Percentiles rank a stretch among this genome's conserved stretches.
Conservation (phyloP, 2,329 filamentous ascomycete species). For the Fusarium tricinctum region DNA sequence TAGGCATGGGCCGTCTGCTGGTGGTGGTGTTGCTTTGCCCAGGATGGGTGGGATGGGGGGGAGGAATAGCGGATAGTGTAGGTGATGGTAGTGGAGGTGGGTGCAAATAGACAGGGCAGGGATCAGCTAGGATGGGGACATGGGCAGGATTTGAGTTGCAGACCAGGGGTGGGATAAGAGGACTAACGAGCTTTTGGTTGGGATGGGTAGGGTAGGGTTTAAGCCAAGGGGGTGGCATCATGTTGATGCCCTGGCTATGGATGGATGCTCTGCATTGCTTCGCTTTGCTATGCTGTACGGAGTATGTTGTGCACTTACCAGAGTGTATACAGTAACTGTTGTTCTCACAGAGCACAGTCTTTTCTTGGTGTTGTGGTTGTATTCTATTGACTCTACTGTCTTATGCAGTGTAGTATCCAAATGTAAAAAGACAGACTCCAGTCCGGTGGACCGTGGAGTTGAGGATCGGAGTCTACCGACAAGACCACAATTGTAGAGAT, state of each 20-base stretch:
- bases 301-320: conserved; percentile 30
- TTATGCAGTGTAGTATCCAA: conserved; percentile 7
- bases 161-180: conserved; percentile 33
- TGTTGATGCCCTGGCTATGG: conserved; percentile 18
- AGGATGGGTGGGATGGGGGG: conserved; percentile 12
- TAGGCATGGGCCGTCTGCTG: conserved; percentile 48
- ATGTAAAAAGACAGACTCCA: conserved; percentile 11
- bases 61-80: conserved; percentile 7
- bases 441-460: conserved; percentile 17
- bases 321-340: conserved; percentile 11
- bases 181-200: conserved; percentile 33
- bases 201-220: conserved; percentile 27
- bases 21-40: conserved; percentile 14
- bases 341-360: background rate
- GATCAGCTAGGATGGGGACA: conserved; percentile 21
- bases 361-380: conserved; percentile 4
- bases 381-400: conserved; percentile 9
- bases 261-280: conserved; percentile 1
- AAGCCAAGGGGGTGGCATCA: conserved; percentile 34
- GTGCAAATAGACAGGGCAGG: conserved; percentile 37
- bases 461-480: conserved; percentile 8
- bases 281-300: background rate
- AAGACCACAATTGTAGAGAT: conserved; percentile 16
- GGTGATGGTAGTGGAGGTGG: conserved; percentile 31
- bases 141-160: conserved; percentile 42